phyloP scores from a whole-genome alignment of 1,284 basidiomycete genomes.

The Tilletia setariae region DNA sequence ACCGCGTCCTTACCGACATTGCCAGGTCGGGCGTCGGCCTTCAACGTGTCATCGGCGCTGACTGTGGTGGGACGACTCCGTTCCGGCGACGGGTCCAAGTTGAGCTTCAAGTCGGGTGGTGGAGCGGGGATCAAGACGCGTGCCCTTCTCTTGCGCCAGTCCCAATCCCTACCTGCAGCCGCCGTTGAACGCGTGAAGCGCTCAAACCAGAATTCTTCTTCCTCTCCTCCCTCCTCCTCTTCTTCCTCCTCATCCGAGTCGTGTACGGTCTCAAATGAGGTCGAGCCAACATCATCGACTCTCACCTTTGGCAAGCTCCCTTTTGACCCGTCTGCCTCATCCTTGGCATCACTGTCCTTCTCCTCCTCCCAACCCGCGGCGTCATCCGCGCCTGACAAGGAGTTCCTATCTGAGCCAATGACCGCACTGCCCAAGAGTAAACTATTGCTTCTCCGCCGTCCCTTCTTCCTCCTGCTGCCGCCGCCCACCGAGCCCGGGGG shows the following conservation, averaged over 20 bases:
- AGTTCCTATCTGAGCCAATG: not conserved
- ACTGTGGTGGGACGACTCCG: not conserved
- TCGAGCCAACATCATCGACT: too few relatives aligned
- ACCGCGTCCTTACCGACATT: slow-evolving; percentile 11
- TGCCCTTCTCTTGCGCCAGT: slow-evolving; percentile 41
- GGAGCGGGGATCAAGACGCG: slow-evolving; percentile 13
- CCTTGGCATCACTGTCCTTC: not conserved
- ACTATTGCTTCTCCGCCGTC: not conserved
- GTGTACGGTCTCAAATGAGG: too few relatives aligned
- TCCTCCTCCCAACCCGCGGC: not conserved
- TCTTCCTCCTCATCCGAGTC: slow-evolving; percentile 4
- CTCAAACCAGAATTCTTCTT: slow-evolving; percentile 50
- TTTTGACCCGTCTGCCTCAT: not conserved
- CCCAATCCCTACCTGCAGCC: slow-evolving; percentile 48
- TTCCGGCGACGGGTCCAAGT: not conserved
- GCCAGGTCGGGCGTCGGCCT: not conserved
- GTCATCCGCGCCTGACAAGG: not conserved
- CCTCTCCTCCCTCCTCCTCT: slow-evolving; percentile 25
- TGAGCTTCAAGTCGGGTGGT: not conserved
- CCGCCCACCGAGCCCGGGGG: not conserved
- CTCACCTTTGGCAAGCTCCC: not conserved
- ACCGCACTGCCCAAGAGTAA: not conserved
- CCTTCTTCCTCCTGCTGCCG: not conserved
- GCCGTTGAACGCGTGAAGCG: slow-evolving; percentile 47
- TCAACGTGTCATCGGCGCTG: too few relatives aligned